These are phyloP conservation scores for Mucor indicus DNA, from an alignment of 371 early-diverging fungal species.

Conservation along the genomic window DNA sequence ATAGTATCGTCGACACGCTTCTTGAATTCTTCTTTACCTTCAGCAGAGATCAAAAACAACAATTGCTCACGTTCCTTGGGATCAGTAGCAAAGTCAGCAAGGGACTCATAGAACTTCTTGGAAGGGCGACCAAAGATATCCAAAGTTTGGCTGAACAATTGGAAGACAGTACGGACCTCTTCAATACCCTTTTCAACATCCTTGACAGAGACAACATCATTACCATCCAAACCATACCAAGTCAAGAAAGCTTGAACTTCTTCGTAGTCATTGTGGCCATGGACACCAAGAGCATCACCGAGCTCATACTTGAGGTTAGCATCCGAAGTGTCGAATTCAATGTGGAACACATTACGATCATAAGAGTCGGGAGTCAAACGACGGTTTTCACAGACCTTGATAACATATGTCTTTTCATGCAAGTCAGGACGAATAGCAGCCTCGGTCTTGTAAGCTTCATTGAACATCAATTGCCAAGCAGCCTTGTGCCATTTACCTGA, in stretches of 20 bases:
- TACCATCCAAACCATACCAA: conserved; percentile 69
- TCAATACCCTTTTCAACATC: conserved; percentile 34
- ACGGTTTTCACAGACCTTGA: conserved; percentile 71
- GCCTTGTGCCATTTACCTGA: conserved; percentile 60
- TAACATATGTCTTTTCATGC: conserved; percentile 57
- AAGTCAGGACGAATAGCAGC: conserved; percentile 64
- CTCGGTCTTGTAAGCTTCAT: conserved; percentile 67
- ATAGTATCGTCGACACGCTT: conserved; percentile 77
- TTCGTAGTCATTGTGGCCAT: conserved; percentile 79
- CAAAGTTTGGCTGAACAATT: conserved; percentile 77
- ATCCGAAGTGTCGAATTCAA: conserved; percentile 85
- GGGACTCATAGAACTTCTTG: conserved; percentile 84
- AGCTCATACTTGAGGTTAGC: conserved; percentile 83
- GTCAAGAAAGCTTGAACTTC: conserved; percentile 73
- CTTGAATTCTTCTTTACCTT: conserved; percentile 81
- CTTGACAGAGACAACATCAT: conserved; percentile 60
- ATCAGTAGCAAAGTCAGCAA: conserved; percentile 73
- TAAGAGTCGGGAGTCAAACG: conserved; percentile 84
- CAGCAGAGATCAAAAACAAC: conserved; percentile 64
- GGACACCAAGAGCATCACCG: conserved; percentile 93
- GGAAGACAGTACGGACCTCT: conserved; percentile 74
- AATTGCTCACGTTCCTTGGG: conserved; percentile 72
- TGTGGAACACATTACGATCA: conserved; percentile 94
- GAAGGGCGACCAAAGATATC: conserved; percentile 94
- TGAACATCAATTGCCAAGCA: conserved; percentile 75